Evolutionary conservation across 805 yeast genomes (phyloP).

Genomic region (Yamadazyma sp.): DNA sequence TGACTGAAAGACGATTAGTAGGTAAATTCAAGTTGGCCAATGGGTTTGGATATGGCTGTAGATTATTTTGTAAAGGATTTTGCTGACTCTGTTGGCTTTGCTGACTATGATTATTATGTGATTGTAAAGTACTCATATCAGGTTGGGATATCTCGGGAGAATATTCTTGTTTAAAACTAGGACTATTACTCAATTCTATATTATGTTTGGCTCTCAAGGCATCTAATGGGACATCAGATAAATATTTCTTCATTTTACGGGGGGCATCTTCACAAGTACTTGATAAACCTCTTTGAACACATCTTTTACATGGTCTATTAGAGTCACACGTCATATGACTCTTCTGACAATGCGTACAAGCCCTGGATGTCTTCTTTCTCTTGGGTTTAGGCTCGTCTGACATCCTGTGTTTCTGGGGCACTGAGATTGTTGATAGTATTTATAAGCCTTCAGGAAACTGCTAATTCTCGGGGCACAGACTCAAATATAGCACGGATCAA

Average conservation of each 20-base stretch:
- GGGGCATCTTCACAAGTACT: conserved; percentile 86
- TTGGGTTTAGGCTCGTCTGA: too few relatives aligned
- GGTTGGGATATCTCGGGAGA: conserved; percentile 3
- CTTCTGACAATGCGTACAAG: conserved; percentile 87
- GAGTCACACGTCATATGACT: conserved; percentile 93
- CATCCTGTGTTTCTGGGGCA: too few relatives aligned
- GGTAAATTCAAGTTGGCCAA: not conserved
- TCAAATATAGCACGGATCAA: too few relatives aligned
- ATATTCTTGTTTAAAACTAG: not conserved
- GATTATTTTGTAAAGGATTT: too few relatives aligned
- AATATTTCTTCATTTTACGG: conserved; percentile 77
- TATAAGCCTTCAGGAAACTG: too few relatives aligned
- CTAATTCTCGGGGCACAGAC: too few relatives aligned
- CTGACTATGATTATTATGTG: too few relatives aligned
- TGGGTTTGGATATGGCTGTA: not conserved
- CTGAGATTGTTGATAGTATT: too few relatives aligned
- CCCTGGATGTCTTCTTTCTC: conserved; percentile 71
- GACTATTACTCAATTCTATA: not conserved
- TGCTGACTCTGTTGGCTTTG: too few relatives aligned
- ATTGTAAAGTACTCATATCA: conserved; percentile 3
- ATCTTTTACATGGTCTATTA: conserved; percentile 77
- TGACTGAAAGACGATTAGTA: not conserved
- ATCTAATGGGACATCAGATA: conserved; percentile 52
- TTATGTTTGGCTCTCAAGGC: conserved; percentile 5
- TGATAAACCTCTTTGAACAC: conserved; percentile 65